These are phyloP conservation scores for Erodium moschatum DNA, from an alignment of 441 rosid genomes.

Conservation along the genomic window DNA sequence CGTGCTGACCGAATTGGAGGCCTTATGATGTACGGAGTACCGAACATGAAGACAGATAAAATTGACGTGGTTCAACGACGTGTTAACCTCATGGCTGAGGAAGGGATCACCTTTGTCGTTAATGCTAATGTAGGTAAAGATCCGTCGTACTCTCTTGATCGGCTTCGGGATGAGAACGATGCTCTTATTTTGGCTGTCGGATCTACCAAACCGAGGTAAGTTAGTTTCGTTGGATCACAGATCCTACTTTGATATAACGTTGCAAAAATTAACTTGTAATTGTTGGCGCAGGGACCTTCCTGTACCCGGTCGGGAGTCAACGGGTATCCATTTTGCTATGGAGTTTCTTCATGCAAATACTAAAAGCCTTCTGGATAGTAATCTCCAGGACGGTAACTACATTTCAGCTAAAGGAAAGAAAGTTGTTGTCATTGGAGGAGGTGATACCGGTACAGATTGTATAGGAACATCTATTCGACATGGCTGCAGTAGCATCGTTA, in stretches of 20 bases:
- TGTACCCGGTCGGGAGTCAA: constrained; percentile 76
- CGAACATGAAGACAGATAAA: constrained; percentile 99
- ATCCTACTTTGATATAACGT: neutral
- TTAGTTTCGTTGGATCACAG: neutral
- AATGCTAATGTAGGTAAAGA: constrained; percentile 86
- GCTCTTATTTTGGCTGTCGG: constrained; percentile 92
- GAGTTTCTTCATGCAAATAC: constrained; percentile 95
- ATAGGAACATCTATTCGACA: constrained; percentile 97
- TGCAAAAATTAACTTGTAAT: neutral
- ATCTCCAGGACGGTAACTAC: constrained; percentile 70
- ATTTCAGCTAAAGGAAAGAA: constrained; percentile 91
- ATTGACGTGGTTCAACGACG: constrained; percentile 86
- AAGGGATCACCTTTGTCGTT: constrained; percentile 85
- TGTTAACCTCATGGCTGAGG: constrained; percentile 81
- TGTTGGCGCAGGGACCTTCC: constrained; percentile 83
- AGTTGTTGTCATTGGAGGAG: constrained; percentile 98
- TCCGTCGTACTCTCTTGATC: constrained; percentile 64
- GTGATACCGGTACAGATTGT: constrained; percentile 99
- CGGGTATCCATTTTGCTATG: constrained; percentile 97
- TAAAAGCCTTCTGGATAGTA: constrained; percentile 92
- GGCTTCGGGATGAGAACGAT: constrained; percentile 69
- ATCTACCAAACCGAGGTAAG: constrained; percentile 90
- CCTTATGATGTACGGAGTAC: constrained; percentile 99
- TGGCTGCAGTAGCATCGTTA: constrained; percentile 70
- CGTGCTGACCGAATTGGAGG: constrained; percentile 98